Evolutionary conservation across 176 grass and related monocot genomes (phyloP).

Genomic region (Oryza rufipogon): DNA sequence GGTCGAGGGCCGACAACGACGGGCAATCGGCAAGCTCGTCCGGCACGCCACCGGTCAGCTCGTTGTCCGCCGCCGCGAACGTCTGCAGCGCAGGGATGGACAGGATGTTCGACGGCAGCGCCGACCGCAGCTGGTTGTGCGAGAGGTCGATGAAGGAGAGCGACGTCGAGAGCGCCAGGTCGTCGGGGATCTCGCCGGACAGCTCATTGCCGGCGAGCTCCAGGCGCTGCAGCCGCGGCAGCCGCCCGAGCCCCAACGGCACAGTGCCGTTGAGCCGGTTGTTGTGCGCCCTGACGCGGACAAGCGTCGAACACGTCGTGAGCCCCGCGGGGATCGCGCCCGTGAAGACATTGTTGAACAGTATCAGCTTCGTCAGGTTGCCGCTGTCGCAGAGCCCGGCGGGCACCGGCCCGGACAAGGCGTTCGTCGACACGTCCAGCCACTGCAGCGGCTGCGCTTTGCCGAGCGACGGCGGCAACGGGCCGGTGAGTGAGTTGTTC

Average conservation of each 20-base stretch:
- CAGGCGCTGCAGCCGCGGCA: constrained; percentile 70
- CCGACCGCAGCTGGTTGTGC: constrained; percentile 76
- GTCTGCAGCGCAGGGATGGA: constrained; percentile 74
- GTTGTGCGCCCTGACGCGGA: constrained; percentile 86
- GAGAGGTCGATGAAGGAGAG: constrained; percentile 95
- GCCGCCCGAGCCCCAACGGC: constrained; percentile 62
- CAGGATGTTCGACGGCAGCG: constrained; percentile 74
- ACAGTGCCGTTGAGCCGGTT: constrained; percentile 82
- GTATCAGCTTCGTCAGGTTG: constrained; percentile 90
- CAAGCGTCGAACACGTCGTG: constrained; percentile 67
- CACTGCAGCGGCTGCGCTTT: constrained; percentile 67
- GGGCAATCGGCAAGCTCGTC: constrained; percentile 69
- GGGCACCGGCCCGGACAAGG: constrained; percentile 72
- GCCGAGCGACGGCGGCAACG: constrained; percentile 77
- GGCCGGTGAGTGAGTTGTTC: constrained; percentile 93
- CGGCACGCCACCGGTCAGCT: constrained; percentile 71
- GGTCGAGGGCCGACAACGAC: constrained; percentile 76
- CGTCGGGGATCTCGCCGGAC: constrained; percentile 74
- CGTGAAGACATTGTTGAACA: constrained; percentile 94
- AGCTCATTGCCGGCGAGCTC: constrained; percentile 87
- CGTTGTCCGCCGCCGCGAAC: constrained; percentile 84
- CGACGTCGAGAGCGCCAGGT: constrained; percentile 71
- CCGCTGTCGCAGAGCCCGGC: constrained; percentile 66
- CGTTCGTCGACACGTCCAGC: constrained; percentile 93
- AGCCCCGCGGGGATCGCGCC: constrained; percentile 70